These are phyloP conservation scores for Suhomyces emberorum DNA, from an alignment of 805 yeast genomes.

Conservation along the genomic window DNA sequence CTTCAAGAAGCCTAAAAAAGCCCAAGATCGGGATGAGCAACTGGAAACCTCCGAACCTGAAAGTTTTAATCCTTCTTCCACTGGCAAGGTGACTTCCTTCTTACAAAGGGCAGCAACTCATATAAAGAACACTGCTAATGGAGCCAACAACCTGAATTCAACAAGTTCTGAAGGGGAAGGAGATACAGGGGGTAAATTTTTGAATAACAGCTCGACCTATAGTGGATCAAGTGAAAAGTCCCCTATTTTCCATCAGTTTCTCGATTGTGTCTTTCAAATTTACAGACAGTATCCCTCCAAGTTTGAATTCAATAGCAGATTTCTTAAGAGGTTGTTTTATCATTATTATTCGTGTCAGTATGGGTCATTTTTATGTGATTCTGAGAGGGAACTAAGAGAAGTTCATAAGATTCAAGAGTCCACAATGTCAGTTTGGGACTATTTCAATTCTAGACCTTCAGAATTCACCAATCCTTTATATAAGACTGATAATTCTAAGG, in stretches of 20 bases:
- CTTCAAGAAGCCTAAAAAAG: slow-evolving; percentile 18
- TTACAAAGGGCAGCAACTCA: slow-evolving; percentile 40
- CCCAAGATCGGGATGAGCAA: not conserved
- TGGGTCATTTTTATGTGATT: slow-evolving; percentile 81
- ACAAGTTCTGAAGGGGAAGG: slow-evolving; percentile 9
- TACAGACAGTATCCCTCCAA: slow-evolving; percentile 61
- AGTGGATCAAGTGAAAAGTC: slow-evolving; percentile 47
- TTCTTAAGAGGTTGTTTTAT: slow-evolving; percentile 77
- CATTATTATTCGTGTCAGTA: slow-evolving; percentile 93
- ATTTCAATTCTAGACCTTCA: slow-evolving; percentile 68
- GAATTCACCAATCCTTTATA: slow-evolving; percentile 65
- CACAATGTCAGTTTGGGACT: slow-evolving; percentile 90
- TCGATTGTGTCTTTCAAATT: slow-evolving; percentile 85
- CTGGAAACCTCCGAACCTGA: not conserved
- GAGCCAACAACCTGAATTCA: slow-evolving; percentile 9
- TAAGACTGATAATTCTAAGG: slow-evolving; percentile 15
- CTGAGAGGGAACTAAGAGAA: slow-evolving; percentile 56
- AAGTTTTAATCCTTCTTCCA: not conserved
- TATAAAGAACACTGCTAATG: slow-evolving; percentile 36
- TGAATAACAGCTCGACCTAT: slow-evolving; percentile 31
- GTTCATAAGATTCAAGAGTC: slow-evolving; percentile 35
- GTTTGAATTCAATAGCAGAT: slow-evolving; percentile 88
- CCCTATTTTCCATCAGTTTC: slow-evolving; percentile 91
- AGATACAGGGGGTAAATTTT: slow-evolving; percentile 16
- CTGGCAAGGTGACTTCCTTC: slow-evolving; percentile 33